A percentile compares a stretch with the other conserved stretches of the same genome.
Conservation (phyloP, 2,329 filamentous ascomycete genomes). For the Fusarium odoratissimum region DNA sequence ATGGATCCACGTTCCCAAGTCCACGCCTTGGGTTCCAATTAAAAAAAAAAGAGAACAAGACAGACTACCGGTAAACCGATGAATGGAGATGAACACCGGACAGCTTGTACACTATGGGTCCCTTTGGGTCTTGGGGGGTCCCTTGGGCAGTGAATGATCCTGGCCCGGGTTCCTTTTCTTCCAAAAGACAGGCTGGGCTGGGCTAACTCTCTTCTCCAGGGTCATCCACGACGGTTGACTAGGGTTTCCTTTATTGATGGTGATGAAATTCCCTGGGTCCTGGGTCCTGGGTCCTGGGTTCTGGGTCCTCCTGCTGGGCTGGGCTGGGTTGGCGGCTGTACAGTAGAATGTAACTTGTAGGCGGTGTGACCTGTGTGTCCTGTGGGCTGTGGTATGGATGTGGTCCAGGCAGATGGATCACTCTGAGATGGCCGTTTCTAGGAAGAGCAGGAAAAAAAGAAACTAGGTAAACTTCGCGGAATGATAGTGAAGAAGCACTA, state of each 20-base stretch:
- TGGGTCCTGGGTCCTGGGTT: conserved; percentile 40
- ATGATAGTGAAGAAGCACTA: conserved; percentile 46
- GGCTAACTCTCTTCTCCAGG: conserved; percentile 39
- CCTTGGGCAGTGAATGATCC: conserved; percentile 47
- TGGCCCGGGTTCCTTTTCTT: conserved; percentile 29
- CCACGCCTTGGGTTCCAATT: conserved; percentile 43
- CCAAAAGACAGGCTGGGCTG: conserved; percentile 40
- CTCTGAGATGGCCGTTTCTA: conserved; percentile 42
- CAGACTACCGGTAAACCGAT: conserved; percentile 37
- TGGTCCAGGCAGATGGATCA: conserved; percentile 43
- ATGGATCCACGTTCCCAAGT: conserved; percentile 16
- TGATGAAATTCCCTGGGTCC: conserved; percentile 44
- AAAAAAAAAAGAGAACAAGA: conserved; percentile 38
- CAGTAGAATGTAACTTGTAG: conserved; percentile 30
- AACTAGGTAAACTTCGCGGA: conserved; percentile 27
- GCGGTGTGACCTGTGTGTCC: conserved; percentile 44
- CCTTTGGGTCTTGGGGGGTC: conserved; percentile 37
- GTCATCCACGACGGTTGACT: conserved; percentile 45
- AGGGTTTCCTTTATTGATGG: conserved; percentile 45
- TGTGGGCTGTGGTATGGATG: conserved; percentile 35
- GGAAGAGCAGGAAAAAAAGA: conserved; percentile 24
- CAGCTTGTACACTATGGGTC: conserved; percentile 47
- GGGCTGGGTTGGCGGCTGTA: neutral
- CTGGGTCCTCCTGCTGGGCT: conserved; percentile 42
- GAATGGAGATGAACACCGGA: conserved; percentile 22